Evolutionary conservation across 2,329 filamentous ascomycete genomes (phyloP).

Genomic region (Fusarium odoratissimum): DNA sequence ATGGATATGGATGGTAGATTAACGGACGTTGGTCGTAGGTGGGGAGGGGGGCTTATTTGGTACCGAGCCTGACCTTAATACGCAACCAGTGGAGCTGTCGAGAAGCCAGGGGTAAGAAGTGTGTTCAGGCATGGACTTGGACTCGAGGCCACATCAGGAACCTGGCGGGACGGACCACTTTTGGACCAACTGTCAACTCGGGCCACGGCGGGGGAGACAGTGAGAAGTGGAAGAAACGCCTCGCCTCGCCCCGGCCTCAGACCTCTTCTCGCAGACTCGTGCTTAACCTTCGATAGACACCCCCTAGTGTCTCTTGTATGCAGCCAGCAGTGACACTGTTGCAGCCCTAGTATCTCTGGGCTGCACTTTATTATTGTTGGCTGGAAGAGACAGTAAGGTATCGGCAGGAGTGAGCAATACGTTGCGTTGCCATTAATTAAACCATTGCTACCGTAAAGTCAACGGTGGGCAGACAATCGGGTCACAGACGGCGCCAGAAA

Average conservation of each 20-base stretch:
- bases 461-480: constrained; percentile 30
- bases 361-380: constrained; percentile 34
- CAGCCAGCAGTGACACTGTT: constrained; percentile 32
- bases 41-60: constrained; percentile 46
- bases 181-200: constrained; percentile 46
- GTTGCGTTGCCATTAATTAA: constrained; percentile 1
- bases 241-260: constrained; percentile 42
- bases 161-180: constrained; percentile 41
- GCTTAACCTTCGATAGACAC: constrained; percentile 36
- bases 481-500: constrained; percentile 31
- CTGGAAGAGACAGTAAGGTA: constrained; percentile 15
- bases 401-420: constrained; percentile 13
- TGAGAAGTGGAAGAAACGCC: constrained; percentile 39
- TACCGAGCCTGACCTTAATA: constrained; percentile 44
- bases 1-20: constrained; percentile 41
- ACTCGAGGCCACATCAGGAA: constrained; percentile 41
- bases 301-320: constrained; percentile 32
- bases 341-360: constrained; percentile 27
- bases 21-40: constrained; percentile 36
- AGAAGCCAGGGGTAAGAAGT: constrained; percentile 37
- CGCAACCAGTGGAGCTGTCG: constrained; percentile 43
- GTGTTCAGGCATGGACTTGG: constrained; percentile 21
- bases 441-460: constrained; percentile 26
- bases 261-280: constrained; percentile 14
- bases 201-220: constrained; percentile 39